Conservation (phyloP, 257 asterid species). For the Nicotiana paniculata region DNA sequence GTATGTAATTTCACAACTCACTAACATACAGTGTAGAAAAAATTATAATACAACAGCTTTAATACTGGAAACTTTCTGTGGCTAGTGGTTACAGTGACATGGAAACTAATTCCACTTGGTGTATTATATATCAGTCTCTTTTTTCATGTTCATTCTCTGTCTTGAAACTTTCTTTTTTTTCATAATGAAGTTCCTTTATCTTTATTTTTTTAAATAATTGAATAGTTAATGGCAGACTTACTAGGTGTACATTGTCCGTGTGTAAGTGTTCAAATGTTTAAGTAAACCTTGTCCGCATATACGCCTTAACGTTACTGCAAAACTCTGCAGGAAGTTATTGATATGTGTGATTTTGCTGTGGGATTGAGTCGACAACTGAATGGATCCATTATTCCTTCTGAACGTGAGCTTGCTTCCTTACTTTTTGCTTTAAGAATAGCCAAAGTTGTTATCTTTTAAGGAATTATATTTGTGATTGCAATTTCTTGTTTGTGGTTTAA, state of each 20-base stretch:
- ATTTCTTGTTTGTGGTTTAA: neutral
- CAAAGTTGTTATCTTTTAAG: neutral
- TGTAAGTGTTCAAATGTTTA: neutral
- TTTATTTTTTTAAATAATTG: neutral
- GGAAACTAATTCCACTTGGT: neutral
- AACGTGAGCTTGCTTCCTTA: conserved; percentile 52
- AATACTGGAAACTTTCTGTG: neutral
- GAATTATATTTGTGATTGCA: neutral
- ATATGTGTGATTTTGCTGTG: conserved; percentile 99
- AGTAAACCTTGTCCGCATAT: neutral
- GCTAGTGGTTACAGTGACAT: neutral
- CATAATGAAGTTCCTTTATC: neutral
- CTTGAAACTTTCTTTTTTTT: neutral
- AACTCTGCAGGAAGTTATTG: conserved; percentile 77
- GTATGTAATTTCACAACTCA: conserved; percentile 22
- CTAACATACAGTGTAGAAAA: neutral
- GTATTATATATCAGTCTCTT: neutral
- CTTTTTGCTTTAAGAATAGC: neutral
- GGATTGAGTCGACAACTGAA: conserved; percentile 98
- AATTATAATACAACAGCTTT: neutral
- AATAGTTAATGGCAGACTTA: neutral
- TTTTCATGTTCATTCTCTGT: neutral
- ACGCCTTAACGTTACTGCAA: conserved; percentile 9
- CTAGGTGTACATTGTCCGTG: neutral
- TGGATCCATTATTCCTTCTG: conserved; percentile 96